Evolutionary conservation across 2,329 filamentous ascomycete species (phyloP).

Genomic region (Ascochyta viciae-villosae): DNA sequence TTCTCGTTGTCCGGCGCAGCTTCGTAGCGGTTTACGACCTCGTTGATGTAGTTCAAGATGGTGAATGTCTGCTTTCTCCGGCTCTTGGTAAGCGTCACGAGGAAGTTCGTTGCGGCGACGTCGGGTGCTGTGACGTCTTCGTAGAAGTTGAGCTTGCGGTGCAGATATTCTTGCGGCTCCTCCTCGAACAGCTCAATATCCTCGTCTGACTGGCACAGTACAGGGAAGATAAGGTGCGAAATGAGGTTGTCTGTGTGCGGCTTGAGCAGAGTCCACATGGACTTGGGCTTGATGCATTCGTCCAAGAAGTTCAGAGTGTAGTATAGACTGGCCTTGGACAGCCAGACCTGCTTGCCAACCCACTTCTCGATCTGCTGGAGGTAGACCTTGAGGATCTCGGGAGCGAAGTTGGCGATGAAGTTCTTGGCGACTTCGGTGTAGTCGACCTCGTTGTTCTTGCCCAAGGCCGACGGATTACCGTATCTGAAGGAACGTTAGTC

Average conservation of each 20-base stretch:
- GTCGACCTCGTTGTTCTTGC: slow-evolving; percentile 76
- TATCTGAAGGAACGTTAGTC: slow-evolving; percentile 67
- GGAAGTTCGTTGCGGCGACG: slow-evolving; percentile 94
- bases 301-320: slow-evolving; percentile 95
- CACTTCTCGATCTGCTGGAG: slow-evolving; percentile 95
- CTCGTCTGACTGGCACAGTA: slow-evolving; percentile 89
- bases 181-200: slow-evolving; percentile 94
- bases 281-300: slow-evolving; percentile 95
- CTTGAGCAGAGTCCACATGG: slow-evolving; percentile 94
- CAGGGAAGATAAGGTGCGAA: slow-evolving; percentile 93
- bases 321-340: slow-evolving; percentile 91
- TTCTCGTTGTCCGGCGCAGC: slow-evolving; percentile 83
- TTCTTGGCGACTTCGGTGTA: slow-evolving; percentile 84
- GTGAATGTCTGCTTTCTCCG: slow-evolving; percentile 95
- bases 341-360: slow-evolving; percentile 92
- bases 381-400: slow-evolving; percentile 95
- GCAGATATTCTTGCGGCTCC: slow-evolving; percentile 94
- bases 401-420: slow-evolving; percentile 90
- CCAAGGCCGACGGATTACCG: slow-evolving; percentile 80
- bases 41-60: slow-evolving; percentile 93
- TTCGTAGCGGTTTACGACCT: slow-evolving; percentile 93
- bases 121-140: slow-evolving; percentile 96
- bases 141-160: slow-evolving; percentile 96
- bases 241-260: slow-evolving; percentile 92
- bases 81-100: slow-evolving; percentile 92